Evolutionary conservation across 2,329 filamentous ascomycete species (phyloP).

Genomic region (Aspergillus floridensis): DNA sequence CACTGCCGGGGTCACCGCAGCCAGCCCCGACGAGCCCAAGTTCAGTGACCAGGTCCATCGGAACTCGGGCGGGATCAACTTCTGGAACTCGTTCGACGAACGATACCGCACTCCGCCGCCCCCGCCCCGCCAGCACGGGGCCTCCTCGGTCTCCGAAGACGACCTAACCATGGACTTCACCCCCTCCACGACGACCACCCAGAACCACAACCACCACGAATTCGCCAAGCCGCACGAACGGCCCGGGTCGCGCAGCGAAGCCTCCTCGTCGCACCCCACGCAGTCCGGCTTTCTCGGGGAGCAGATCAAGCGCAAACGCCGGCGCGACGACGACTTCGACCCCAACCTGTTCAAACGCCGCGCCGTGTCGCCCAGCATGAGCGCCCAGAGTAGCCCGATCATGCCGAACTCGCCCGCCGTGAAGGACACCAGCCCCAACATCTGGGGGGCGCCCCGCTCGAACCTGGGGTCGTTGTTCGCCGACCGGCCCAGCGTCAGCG

Average conservation of each 20-base stretch:
- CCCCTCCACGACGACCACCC: conserved; percentile 32
- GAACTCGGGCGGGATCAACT: conserved; percentile 69
- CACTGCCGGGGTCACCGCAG: conserved; percentile 30
- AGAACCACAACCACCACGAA: conserved; percentile 16
- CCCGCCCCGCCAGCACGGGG: conserved; percentile 53
- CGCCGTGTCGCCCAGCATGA: conserved; percentile 88
- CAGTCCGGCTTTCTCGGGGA: conserved; percentile 62
- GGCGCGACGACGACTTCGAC: conserved; percentile 88
- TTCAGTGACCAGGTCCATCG: conserved; percentile 73
- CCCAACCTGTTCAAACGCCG: conserved; percentile 83
- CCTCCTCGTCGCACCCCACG: conserved; percentile 35
- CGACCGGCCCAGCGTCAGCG: conserved; percentile 46
- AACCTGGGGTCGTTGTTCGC: conserved; percentile 52
- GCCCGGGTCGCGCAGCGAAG: conserved; percentile 40
- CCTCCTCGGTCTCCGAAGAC: conserved; percentile 48
- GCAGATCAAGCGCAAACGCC: conserved; percentile 69
- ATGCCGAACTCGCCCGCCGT: conserved; percentile 77
- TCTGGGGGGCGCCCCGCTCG: conserved; percentile 70
- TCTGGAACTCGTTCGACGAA: conserved; percentile 78
- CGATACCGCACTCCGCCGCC: conserved; percentile 64
- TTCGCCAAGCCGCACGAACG: conserved; percentile 35
- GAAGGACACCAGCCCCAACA: conserved; percentile 56
- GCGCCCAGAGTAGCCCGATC: conserved; percentile 83
- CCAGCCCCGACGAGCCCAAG: conserved; percentile 58
- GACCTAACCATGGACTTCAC: conserved; percentile 42